Conservation (phyloP, 495 filamentous ascomycete species). For the Neurospora sp. region DNA sequence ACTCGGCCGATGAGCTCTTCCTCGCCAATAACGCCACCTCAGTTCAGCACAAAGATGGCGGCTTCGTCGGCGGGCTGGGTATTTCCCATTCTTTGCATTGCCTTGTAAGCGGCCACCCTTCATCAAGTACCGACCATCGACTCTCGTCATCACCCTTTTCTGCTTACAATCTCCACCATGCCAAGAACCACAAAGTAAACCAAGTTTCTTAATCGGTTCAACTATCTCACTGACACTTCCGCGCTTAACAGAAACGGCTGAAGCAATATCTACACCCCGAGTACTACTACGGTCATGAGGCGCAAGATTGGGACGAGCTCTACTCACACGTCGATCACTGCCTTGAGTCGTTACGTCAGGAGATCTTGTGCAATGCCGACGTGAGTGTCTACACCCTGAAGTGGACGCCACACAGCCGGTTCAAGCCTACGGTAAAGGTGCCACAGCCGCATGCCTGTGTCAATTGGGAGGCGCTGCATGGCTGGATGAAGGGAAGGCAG, state of each 20-base stretch:
- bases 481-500: slow-evolving; percentile 16
- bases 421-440: slow-evolving; percentile 7
- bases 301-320: slow-evolving; percentile 9
- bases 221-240: background rate
- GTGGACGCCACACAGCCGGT: slow-evolving; percentile 8
- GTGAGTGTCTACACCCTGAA: slow-evolving; percentile 10
- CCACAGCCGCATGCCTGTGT: slow-evolving; percentile 22
- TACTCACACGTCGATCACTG: slow-evolving; percentile 14
- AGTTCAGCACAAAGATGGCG: slow-evolving; percentile 9
- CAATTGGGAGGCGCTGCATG: slow-evolving; percentile 21
- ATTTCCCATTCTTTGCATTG: slow-evolving; percentile 15
- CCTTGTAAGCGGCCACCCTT: slow-evolving; percentile 4
- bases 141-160: background rate
- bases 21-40: slow-evolving; percentile 7
- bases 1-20: slow-evolving; percentile 6
- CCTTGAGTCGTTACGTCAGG: slow-evolving; percentile 10
- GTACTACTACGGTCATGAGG: slow-evolving; percentile 9
- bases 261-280: slow-evolving; percentile 16
- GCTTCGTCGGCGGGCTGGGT: slow-evolving; percentile 11
- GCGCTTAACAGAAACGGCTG: slow-evolving; percentile 9
- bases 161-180: background rate
- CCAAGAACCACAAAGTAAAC: background rate
- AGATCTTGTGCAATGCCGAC: slow-evolving; percentile 8
- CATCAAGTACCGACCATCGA: background rate
- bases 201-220: background rate